phyloP scores from a whole-genome alignment of 768 basidiomycete species.

The Boletus rubescentipes region DNA sequence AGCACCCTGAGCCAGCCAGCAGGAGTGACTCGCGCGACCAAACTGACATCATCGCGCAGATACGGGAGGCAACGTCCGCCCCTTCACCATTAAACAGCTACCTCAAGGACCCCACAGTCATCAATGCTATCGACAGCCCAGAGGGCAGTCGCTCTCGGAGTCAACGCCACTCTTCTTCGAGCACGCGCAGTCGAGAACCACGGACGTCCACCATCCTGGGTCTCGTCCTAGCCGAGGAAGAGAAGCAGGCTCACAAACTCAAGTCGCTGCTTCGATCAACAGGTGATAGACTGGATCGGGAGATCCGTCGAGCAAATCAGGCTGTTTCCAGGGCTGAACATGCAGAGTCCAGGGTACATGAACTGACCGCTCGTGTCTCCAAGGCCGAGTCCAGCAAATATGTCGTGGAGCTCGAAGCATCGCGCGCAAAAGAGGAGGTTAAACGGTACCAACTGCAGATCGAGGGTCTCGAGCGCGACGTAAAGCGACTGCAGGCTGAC shows the following conservation, averaged over 20 bases:
- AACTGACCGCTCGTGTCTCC: slow-evolving; percentile 37
- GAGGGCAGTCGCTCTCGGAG: slow-evolving; percentile 32
- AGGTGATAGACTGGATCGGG: slow-evolving; percentile 54
- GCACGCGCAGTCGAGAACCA: slow-evolving; percentile 40
- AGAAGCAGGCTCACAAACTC: slow-evolving; percentile 54
- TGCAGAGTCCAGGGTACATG: slow-evolving; percentile 49
- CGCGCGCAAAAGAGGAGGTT: slow-evolving; percentile 46
- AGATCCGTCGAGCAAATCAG: slow-evolving; percentile 53
- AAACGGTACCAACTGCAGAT: slow-evolving; percentile 47
- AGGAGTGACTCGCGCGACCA: slow-evolving; percentile 7
- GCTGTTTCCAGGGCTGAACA: slow-evolving; percentile 49
- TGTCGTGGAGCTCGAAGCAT: slow-evolving; percentile 38
- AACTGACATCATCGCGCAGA: slow-evolving; percentile 38
- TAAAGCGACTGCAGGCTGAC: slow-evolving; percentile 34
- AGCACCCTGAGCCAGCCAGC: slow-evolving; percentile 8
- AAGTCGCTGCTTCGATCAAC: slow-evolving; percentile 52
- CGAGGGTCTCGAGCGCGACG: slow-evolving; percentile 46
- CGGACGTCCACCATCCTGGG: slow-evolving; percentile 41
- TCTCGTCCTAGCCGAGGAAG: slow-evolving; percentile 51
- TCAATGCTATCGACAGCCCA: slow-evolving; percentile 34
- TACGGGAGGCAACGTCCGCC: slow-evolving; percentile 45
- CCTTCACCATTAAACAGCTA: slow-evolving; percentile 46
- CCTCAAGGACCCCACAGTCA: slow-evolving; percentile 43
- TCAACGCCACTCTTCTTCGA: slow-evolving; percentile 33
- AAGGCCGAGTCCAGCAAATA: slow-evolving; percentile 43